Evolutionary conservation across 1,139 yeast genomes (phyloP).

Genomic region (Kurtzmaniella quercitrusa): DNA sequence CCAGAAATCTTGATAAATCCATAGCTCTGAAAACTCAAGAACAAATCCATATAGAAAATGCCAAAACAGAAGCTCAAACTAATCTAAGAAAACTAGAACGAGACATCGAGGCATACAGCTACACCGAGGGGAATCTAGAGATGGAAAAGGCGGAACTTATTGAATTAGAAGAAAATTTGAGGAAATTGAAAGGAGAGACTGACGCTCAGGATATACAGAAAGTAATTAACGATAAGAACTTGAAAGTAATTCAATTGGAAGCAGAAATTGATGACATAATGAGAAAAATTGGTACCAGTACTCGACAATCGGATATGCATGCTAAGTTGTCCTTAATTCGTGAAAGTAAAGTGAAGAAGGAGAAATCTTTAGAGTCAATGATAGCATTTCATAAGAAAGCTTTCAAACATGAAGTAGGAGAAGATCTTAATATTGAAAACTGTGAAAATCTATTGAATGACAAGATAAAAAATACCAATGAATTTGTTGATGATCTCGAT

Average conservation of each 20-base stretch:
- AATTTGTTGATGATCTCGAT: constrained; percentile 3
- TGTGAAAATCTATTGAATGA: constrained; percentile 17
- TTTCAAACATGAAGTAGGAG: constrained; percentile 12
- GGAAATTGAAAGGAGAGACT: constrained; percentile 20
- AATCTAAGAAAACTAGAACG: constrained; percentile 31
- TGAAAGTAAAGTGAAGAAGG: constrained; percentile 28
- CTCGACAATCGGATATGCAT: constrained; percentile 55
- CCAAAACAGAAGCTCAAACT: constrained; percentile 23
- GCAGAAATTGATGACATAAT: constrained; percentile 51
- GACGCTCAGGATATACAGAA: constrained; percentile 25
- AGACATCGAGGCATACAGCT: constrained; percentile 30
- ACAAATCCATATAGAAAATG: constrained; percentile 29
- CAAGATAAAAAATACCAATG: constrained; percentile 3
- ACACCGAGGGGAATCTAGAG: constrained; percentile 25
- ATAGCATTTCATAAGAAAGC: constrained; percentile 5
- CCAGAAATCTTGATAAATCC: constrained; percentile 2
- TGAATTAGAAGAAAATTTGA: constrained; percentile 26
- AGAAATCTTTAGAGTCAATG: constrained; percentile 16
- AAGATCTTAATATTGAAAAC: constrained; percentile 19
- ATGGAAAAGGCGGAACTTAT: constrained; percentile 30
- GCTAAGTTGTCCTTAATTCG: constrained; percentile 46
- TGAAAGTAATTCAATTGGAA: constrained; percentile 42
- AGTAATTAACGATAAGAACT: constrained; percentile 37
- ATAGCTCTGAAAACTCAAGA: constrained; percentile 15
- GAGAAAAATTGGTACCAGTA: constrained; percentile 45